These are phyloP conservation scores for Tilletia indica DNA, from an alignment of 1,284 basidiomycete genomes.

Conservation along the genomic window DNA sequence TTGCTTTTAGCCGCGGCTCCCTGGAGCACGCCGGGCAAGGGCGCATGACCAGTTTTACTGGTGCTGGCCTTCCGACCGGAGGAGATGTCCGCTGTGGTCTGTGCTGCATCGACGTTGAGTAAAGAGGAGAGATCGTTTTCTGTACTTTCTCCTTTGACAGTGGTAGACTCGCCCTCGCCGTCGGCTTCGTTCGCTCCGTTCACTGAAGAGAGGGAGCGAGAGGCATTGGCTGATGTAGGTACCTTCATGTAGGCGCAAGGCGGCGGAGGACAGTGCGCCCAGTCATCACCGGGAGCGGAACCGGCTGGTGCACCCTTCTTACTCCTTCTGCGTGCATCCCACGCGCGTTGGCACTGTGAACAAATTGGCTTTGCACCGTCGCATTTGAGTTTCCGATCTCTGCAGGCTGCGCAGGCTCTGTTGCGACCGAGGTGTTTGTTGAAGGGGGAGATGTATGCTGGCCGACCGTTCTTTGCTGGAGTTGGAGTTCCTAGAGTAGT, in stretches of 20 bases:
- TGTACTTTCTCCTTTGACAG: too few species aligned
- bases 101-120: too few species aligned
- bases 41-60: too few species aligned
- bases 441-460: conserved; percentile 32
- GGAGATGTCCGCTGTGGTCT: too few species aligned
- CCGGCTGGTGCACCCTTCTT: conserved; percentile 17
- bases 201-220: too few species aligned
- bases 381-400: conserved; percentile 47
- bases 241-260: conserved; percentile 8
- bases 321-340: conserved; percentile 40
- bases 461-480: not conserved
- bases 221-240: too few species aligned
- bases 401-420: conserved; percentile 44
- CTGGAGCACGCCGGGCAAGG: not conserved
- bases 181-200: too few species aligned
- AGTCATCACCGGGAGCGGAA: not conserved
- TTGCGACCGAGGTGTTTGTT: conserved; percentile 43
- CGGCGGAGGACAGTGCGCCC: not conserved
- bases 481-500: not conserved
- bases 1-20: conserved; percentile 7
- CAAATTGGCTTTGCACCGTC: conserved; percentile 45
- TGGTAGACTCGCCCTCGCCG: too few species aligned
- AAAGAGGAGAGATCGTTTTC: too few species aligned
- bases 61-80: too few species aligned
- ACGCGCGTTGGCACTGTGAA: conserved; percentile 43